phyloP scores from a whole-genome alignment of 202 grass and related monocot species.

The Sporobolus alterniflorus region DNA sequence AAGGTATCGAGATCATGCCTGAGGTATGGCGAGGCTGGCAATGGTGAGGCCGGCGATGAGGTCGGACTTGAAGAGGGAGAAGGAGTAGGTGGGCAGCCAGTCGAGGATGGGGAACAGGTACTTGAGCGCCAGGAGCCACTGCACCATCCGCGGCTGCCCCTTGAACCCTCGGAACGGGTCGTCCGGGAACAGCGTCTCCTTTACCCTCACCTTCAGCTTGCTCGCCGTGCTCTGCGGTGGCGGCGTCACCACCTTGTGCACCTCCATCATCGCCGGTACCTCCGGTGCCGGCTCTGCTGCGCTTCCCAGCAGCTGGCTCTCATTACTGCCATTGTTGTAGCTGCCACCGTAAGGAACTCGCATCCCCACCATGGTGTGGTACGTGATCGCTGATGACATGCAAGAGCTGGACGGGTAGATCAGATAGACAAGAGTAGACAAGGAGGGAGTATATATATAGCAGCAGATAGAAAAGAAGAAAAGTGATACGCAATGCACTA shows the following conservation, averaged over 20 bases:
- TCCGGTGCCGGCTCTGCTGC: background rate
- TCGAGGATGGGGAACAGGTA: constrained; percentile 92
- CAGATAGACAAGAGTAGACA: background rate
- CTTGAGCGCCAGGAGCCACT: constrained; percentile 61
- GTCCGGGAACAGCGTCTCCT: constrained; percentile 98
- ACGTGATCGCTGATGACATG: too few species aligned
- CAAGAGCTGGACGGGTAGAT: background rate
- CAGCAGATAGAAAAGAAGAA: constrained; percentile 34
- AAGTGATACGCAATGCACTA: constrained; percentile 43
- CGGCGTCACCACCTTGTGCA: constrained; percentile 70
- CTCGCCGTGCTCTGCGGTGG: constrained; percentile 66
- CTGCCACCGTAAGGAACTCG: constrained; percentile 44
- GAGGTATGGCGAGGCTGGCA: constrained; percentile 93
- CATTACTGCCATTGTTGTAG: constrained; percentile 26
- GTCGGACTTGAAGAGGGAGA: constrained; percentile 93
- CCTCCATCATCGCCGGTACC: constrained; percentile 9
- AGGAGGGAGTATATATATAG: background rate
- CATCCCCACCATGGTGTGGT: constrained; percentile 57
- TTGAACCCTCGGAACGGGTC: constrained; percentile 89
- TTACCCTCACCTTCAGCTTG: constrained; percentile 84
- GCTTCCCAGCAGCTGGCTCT: background rate
- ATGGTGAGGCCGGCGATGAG: constrained; percentile 93
- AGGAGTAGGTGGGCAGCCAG: constrained; percentile 65
- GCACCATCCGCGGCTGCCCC: constrained; percentile 47
- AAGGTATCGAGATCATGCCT: constrained; percentile 30